phyloP scores from a whole-genome alignment of 352 stramenopile species.

The Pythium scleroteichum region DNA sequence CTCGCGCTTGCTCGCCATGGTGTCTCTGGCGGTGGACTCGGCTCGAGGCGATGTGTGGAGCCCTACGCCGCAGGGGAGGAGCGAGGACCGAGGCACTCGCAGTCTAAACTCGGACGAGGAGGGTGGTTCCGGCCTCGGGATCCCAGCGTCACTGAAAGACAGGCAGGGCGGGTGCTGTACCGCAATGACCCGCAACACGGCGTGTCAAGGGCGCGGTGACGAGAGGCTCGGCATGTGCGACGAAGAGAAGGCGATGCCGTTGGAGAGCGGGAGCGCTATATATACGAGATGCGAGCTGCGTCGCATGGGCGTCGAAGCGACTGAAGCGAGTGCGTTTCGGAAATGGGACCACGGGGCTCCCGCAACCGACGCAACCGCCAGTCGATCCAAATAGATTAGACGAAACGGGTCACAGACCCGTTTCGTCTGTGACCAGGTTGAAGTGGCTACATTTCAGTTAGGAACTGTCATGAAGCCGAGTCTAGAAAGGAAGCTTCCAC shows the following conservation, averaged over 20 bases:
- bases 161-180: neutral
- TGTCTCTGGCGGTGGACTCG: neutral
- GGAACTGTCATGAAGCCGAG: neutral
- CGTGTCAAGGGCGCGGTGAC: neutral
- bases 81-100: neutral
- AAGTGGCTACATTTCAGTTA: slow-evolving; percentile 23
- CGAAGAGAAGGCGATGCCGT: neutral
- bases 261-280: neutral
- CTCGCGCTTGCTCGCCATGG: slow-evolving; percentile 55
- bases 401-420: slow-evolving; percentile 1
- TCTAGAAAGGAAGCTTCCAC: slow-evolving; percentile 74
- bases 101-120: slow-evolving; percentile 4
- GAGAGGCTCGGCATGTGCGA: slow-evolving; percentile 8
- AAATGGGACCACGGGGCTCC: slow-evolving; percentile 16
- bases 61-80: neutral
- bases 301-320: slow-evolving; percentile 3
- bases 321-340: slow-evolving; percentile 3
- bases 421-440: slow-evolving; percentile 9
- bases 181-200: neutral
- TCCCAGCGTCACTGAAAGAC: slow-evolving; percentile 1
- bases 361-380: slow-evolving; percentile 2
- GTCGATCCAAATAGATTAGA: slow-evolving; percentile 16
- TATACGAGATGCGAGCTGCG: slow-evolving; percentile 4
- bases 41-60: slow-evolving; percentile 27
- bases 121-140: neutral